Base-by-base conservation (phyloP, 495 filamentous ascomycete genomes). In the Xanthoparmelia taractica region DNA sequence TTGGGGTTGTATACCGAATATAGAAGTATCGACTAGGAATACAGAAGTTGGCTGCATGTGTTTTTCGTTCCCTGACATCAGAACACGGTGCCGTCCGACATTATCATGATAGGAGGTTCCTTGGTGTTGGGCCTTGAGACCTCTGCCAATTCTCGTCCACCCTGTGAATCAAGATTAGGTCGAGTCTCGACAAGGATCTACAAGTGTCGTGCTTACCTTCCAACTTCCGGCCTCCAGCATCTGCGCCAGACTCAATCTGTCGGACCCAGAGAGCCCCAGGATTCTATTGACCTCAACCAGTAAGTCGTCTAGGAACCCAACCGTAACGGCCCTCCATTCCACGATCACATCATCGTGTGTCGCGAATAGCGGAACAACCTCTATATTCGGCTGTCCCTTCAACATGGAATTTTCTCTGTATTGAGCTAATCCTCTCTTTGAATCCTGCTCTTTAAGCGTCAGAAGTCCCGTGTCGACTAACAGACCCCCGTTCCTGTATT, bases 21-120 rank as follows among this genome's bases (percentile, higher is more conserved):
- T 36, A 36, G 10, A 36, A 36, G 10, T 10, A 36, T 36, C 4
- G 34, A 36, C 34, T 36, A 36, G 4, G 34, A 36, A 36, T 36
- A 36, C 34, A 36, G 34, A 36, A 36, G 34, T 36, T n/a, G n/a
- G 34, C 34, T 36, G 10, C 34, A 36, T 36, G 34, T 36, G 34
- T 36, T 5, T 10, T 36, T 36, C 34, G 34, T 36, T 10, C 4
- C 10, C 34, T 36, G 33, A 18, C 60, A 33, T 57, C 38, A 97
- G 72, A 98, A 96, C 59, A 98, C 91, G 11, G 94, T 97, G 54
- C 94, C 94, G 72, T 98, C 94, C 64, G 89, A 95, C 60, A 96
- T 82, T 67, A 97, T 97, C 78, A 96, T 87, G 69, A 98, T 97
- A 6, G 94, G 94, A 25, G 95, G 91, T 70, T 93, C 91, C 77